Percentiles rank a stretch among this genome's conserved stretches.
Evolutionary conservation across 768 basidiomycete species (phyloP).

Genomic region (Daedaleopsis sinensis): DNA sequence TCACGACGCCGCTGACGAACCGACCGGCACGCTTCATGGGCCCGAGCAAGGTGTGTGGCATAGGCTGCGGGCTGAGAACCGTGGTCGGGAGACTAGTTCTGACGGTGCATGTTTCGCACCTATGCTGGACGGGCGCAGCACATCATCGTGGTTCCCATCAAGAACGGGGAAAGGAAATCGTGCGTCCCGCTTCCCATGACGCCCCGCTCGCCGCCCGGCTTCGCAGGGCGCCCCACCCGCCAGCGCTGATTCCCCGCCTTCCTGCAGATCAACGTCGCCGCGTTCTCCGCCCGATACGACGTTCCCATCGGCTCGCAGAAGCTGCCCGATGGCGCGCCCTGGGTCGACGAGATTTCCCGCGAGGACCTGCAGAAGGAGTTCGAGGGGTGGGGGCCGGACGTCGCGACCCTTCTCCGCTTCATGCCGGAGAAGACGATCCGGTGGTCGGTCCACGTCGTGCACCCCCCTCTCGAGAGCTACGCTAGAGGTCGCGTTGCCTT

Average conservation of each 20-base stretch:
- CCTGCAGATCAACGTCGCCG: conserved; percentile 43
- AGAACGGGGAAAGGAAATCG: conserved; percentile 41
- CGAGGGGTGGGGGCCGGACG: conserved; percentile 51
- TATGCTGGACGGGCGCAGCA: conserved; percentile 39
- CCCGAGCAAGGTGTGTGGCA: conserved; percentile 31
- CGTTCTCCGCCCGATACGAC: conserved; percentile 39
- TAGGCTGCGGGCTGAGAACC: background rate
- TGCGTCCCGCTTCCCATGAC: conserved; percentile 25
- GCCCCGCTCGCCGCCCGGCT: background rate
- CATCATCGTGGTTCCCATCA: conserved; percentile 54
- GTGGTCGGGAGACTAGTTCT: too few species aligned
- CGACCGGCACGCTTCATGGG: conserved; percentile 49
- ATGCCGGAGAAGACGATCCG: conserved; percentile 46
- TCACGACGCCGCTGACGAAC: conserved; percentile 41
- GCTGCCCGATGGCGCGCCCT: conserved; percentile 23
- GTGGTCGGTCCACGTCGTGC: conserved; percentile 55
- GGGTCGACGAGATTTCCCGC: conserved; percentile 45
- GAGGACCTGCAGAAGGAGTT: conserved; percentile 48
- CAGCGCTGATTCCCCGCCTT: background rate
- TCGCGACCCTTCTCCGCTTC: conserved; percentile 43
- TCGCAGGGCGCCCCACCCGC: background rate
- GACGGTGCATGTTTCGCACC: too few species aligned
- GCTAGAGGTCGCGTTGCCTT: conserved; percentile 49
- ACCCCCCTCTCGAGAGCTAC: conserved; percentile 48
- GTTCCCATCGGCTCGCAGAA: conserved; percentile 20